Base-by-base conservation (phyloP, 768 basidiomycete genomes). In the Psilocybe cubensis region DNA sequence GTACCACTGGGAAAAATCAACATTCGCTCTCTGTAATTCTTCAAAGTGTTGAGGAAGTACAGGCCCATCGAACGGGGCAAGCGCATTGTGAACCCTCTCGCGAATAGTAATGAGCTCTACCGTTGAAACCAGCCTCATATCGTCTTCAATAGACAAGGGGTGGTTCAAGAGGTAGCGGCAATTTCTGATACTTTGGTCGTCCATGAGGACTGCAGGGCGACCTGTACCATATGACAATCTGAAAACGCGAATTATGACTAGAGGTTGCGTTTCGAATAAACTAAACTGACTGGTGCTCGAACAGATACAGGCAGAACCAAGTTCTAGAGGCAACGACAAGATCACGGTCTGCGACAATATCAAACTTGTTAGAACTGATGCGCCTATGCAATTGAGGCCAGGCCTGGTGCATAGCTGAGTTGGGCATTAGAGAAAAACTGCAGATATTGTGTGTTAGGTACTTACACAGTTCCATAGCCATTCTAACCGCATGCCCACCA, bases 171-270 rank as follows among this genome's bases (percentile, higher is more conserved):
- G 79, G 44, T 87, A 76, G 31, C 89, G 85, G 63, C 91, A 93
- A 58, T 91, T 84, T 66, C 79, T 82, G 57, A 98, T 94, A 49
- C 92, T 90, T 68, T 96, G 94, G 63, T 98, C 95, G 58, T 96
- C 93, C 66, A 92, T 91, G 25, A 97, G 76, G 43, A 97, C 93
- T 0, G 94, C 92, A 1, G 95, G 94, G 31, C 95, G 88, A 9
- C 95, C 95, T 38, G 92, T 96, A 3, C 95, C 96, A 64, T 96
- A 98, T 0, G 94, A 96, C 72, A 98, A 81, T 67, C 94, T 96
- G 27, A 23, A 43, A 28, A 28, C 29, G 46, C 17, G 10, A 40
- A 17, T 25, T 42, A 27, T n/a, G 40, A 7, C 7, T 10, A 18
- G 7, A 10, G 12, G n/a, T 24, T n/a, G 18, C n/a, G n/a, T 8